These are phyloP conservation scores for Aeminium ludgeri DNA, from an alignment of 495 filamentous ascomycete species.

Conservation along the genomic window DNA sequence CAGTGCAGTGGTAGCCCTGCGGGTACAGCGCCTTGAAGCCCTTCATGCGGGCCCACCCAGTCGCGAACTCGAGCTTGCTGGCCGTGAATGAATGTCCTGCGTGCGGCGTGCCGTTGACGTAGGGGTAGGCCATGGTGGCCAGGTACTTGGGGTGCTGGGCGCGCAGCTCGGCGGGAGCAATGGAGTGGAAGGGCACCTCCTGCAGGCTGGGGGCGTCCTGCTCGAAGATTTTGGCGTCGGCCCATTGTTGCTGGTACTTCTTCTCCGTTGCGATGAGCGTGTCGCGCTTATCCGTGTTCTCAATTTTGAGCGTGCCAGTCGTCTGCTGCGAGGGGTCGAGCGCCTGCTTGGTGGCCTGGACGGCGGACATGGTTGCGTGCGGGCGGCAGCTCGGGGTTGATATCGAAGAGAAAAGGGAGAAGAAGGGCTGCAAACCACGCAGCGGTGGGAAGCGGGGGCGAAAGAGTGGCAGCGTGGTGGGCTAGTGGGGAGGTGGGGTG, in stretches of 20 bases:
- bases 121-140: constrained; percentile 74
- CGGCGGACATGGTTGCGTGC: constrained; percentile 32
- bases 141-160: constrained; percentile 79
- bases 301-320: constrained; percentile 55
- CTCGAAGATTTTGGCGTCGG: constrained; percentile 62
- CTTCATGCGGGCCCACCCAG: constrained; percentile 72
- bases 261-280: constrained; percentile 74
- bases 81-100: constrained; percentile 82
- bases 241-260: constrained; percentile 82
- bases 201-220: constrained; percentile 59
- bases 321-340: constrained; percentile 44
- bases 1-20: constrained; percentile 87
- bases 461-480: constrained; percentile 9
- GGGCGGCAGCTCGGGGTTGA: background rate
- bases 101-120: constrained; percentile 92
- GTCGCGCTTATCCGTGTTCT: constrained; percentile 92
- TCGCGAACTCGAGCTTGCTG: constrained; percentile 78
- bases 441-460: constrained; percentile 1
- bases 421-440: constrained; percentile 3
- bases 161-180: constrained; percentile 55
- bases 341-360: constrained; percentile 34
- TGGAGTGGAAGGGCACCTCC: constrained; percentile 55
- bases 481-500: constrained; percentile 1
- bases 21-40: constrained; percentile 77
- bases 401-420: background rate